phyloP scores from a whole-genome alignment of 2,329 filamentous ascomycete genomes.

The Xylaria hypoxylon region DNA sequence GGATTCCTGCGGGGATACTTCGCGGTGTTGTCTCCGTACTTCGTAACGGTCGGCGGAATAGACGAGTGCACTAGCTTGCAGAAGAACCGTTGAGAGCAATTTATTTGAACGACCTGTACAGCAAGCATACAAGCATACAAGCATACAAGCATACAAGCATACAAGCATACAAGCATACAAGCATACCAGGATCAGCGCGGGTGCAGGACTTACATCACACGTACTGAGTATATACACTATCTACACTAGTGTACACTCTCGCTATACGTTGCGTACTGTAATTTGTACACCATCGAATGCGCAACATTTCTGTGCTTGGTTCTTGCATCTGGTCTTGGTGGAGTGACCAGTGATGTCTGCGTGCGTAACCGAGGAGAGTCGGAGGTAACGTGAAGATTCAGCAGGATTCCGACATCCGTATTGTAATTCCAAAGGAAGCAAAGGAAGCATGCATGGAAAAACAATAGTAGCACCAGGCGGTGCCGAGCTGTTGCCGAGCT shows the following conservation, averaged over 20 bases:
- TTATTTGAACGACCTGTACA: conserved; percentile 14
- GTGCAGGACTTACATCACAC: too few species aligned
- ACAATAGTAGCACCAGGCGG: conserved; percentile 18
- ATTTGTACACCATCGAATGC: too few species aligned
- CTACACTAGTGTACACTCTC: too few species aligned
- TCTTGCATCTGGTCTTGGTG: background rate
- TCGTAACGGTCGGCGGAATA: conserved; percentile 30
- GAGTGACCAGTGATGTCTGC: background rate
- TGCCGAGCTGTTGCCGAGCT: conserved; percentile 18
- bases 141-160: conserved; percentile 3
- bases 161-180: conserved; percentile 9
- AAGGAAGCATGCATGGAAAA: conserved; percentile 35
- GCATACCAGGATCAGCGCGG: conserved; percentile 10
- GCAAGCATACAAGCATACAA: conserved; percentile 2
- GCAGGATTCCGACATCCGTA: conserved; percentile 7
- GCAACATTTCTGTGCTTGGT: background rate
- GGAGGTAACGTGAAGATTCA: conserved; percentile 3
- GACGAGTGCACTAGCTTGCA: conserved; percentile 1
- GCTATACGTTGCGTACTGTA: background rate
- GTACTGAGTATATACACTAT: too few species aligned
- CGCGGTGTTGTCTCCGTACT: conserved; percentile 15
- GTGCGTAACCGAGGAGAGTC: conserved; percentile 15
- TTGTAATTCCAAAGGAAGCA: conserved; percentile 21
- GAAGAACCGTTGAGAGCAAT: background rate
- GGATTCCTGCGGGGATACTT: conserved; percentile 24